Evolutionary conservation across 805 yeast species (phyloP).

Genomic region (Cyberlindnera saturnus): DNA sequence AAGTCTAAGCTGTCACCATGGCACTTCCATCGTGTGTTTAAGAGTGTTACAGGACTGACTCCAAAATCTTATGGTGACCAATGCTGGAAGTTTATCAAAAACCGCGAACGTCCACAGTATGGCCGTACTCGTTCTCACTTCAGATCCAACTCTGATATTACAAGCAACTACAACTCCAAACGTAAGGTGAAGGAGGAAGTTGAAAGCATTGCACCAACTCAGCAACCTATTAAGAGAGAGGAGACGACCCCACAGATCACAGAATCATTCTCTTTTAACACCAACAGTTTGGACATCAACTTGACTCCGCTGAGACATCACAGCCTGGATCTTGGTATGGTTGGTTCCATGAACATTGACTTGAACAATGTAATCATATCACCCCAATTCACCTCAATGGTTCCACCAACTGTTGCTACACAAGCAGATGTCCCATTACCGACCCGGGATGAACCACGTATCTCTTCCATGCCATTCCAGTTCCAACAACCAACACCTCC

Average conservation of each 20-base stretch:
- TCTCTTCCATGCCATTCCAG: not conserved
- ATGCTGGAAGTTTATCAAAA: constrained; percentile 57
- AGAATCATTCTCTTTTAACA: constrained; percentile 9
- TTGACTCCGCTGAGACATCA: constrained; percentile 21
- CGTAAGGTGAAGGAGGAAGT: constrained; percentile 4
- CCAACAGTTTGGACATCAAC: constrained; percentile 20
- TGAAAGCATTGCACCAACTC: constrained; percentile 3
- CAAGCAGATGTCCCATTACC: too few species aligned
- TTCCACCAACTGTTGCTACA: too few species aligned
- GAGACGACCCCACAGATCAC: not conserved
- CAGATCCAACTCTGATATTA: constrained; percentile 18
- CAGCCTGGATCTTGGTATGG: constrained; percentile 17
- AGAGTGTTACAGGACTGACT: constrained; percentile 78
- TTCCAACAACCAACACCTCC: constrained; percentile 1
- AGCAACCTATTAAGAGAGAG: not conserved
- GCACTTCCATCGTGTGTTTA: constrained; percentile 91
- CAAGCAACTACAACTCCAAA: constrained; percentile 10
- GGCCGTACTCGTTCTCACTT: constrained; percentile 19
- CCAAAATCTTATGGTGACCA: constrained; percentile 87
- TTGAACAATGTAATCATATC: not conserved
- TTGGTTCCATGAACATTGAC: constrained; percentile 5
- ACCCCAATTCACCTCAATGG: not conserved
- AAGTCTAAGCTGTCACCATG: constrained; percentile 80
- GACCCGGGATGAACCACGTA: too few species aligned
- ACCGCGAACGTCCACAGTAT: constrained; percentile 19